These are phyloP conservation scores for Phytophthora citrophthora DNA, from an alignment of 352 stramenopile genomes.

Conservation along the genomic window DNA sequence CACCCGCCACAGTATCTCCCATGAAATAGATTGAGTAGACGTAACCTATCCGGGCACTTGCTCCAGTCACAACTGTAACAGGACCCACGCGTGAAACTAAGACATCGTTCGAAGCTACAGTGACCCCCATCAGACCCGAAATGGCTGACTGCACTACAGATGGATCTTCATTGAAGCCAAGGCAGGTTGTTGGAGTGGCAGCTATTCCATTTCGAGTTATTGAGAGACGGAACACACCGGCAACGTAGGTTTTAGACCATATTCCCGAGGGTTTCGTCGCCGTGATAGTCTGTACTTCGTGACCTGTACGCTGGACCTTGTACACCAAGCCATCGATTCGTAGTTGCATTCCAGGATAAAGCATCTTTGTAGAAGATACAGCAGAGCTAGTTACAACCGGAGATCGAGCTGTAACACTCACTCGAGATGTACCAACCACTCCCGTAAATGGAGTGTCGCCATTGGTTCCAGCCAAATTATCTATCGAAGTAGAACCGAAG, in stretches of 20 bases:
- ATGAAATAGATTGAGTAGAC: constrained; percentile 95
- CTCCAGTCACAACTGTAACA: constrained; percentile 35
- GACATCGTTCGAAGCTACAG: constrained; percentile 49
- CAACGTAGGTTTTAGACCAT: constrained; percentile 27
- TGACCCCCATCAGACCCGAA: not conserved
- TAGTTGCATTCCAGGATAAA: constrained; percentile 86
- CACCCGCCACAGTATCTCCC: constrained; percentile 78
- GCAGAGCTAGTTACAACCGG: constrained; percentile 47
- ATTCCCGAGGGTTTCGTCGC: constrained; percentile 40
- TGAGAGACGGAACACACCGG: constrained; percentile 44
- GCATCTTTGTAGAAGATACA: constrained; percentile 45
- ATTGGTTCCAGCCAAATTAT: constrained; percentile 65
- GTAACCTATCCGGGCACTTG: constrained; percentile 57
- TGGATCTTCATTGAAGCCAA: constrained; percentile 44
- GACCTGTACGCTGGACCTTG: constrained; percentile 84
- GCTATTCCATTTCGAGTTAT: constrained; percentile 44
- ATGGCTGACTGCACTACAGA: constrained; percentile 17
- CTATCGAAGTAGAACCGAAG: constrained; percentile 49
- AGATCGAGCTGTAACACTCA: constrained; percentile 48
- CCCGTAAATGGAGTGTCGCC: constrained; percentile 68
- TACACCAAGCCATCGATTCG: constrained; percentile 91
- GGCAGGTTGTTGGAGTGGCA: constrained; percentile 42
- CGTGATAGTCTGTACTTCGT: constrained; percentile 89
- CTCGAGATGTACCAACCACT: constrained; percentile 51
- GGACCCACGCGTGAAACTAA: constrained; percentile 62